A percentile compares a stretch with the other conserved stretches of the same genome.
phyloP scores from a whole-genome alignment of 129 eudicot genomes.

The Lonicera japonica region DNA sequence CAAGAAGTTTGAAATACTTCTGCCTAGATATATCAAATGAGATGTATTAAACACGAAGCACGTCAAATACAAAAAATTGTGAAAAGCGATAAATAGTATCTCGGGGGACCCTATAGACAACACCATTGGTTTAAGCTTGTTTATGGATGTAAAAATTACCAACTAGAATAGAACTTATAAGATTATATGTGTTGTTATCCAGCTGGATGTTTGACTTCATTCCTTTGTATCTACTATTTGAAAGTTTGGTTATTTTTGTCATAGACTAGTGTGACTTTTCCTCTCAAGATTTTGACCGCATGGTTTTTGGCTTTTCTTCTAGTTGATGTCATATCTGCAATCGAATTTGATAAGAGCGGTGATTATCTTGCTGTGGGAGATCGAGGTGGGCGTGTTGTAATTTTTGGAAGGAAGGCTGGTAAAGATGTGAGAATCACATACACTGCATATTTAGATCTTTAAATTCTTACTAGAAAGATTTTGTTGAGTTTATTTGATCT shows the following conservation, averaged over 20 bases:
- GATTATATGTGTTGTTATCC: background rate
- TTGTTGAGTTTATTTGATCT: background rate
- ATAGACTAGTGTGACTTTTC: background rate
- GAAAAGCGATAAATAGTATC: no score
- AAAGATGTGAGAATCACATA: constrained; percentile 41
- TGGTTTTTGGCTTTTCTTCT: background rate
- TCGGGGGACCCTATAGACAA: no score
- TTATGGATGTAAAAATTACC: no score
- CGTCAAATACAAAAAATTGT: no score
- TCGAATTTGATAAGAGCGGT: constrained; percentile 62
- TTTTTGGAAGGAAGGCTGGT: constrained; percentile 43
- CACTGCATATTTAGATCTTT: background rate
- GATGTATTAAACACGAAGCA: no score
- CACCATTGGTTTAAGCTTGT: no score
- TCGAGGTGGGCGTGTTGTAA: constrained; percentile 75
- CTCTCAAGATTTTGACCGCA: background rate
- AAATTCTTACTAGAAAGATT: background rate
- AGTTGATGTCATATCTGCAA: constrained; percentile 69
- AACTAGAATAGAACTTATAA: background rate
- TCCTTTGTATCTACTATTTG: background rate
- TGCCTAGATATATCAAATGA: no score
- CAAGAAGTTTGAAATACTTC: no score
- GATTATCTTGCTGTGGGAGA: constrained; percentile 77
- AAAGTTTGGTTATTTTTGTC: background rate
- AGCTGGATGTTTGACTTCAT: background rate